Evolutionary conservation across 2,329 filamentous ascomycete genomes (phyloP).

Genomic region (Eutypella sp.): DNA sequence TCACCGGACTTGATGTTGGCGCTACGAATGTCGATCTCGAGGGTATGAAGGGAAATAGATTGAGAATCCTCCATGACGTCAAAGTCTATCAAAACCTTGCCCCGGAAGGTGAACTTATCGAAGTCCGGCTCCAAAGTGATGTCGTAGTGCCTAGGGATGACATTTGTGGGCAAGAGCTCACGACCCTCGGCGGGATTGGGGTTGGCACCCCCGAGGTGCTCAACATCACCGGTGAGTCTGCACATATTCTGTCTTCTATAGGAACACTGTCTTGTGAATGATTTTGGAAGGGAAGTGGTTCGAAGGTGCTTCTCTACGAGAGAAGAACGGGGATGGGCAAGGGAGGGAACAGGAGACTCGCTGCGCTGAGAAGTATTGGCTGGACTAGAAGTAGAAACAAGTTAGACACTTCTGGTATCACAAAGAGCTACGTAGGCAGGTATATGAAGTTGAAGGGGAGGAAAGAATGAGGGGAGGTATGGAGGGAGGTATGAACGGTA

Average conservation of each 20-base stretch:
- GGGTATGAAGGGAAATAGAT: slow-evolving; percentile 80
- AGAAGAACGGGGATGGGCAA: neutral
- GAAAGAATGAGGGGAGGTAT: no score
- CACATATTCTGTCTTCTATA: slow-evolving; percentile 71
- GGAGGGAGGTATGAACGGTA: no score
- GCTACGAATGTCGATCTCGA: slow-evolving; percentile 78
- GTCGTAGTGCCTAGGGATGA: slow-evolving; percentile 88
- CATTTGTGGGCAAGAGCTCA: slow-evolving; percentile 85
- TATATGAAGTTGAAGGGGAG: no score
- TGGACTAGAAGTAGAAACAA: no score
- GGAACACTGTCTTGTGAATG: slow-evolving; percentile 54
- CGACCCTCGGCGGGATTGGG: slow-evolving; percentile 54
- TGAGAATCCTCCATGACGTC: slow-evolving; percentile 80
- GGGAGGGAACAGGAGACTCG: neutral
- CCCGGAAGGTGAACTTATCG: slow-evolving; percentile 79
- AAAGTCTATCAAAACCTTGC: slow-evolving; percentile 78
- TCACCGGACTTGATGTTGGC: slow-evolving; percentile 63
- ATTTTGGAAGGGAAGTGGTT: slow-evolving; percentile 5
- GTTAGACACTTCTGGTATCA: no score
- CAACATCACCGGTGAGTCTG: slow-evolving; percentile 52
- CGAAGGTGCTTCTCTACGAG: neutral
- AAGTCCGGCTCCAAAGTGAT: slow-evolving; percentile 89
- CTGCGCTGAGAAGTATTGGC: neutral
- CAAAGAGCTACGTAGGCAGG: no score
- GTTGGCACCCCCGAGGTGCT: slow-evolving; percentile 49